These are phyloP conservation scores for Bassia scoparia DNA, from an alignment of 148 eudicot species.

Conservation along the genomic window DNA sequence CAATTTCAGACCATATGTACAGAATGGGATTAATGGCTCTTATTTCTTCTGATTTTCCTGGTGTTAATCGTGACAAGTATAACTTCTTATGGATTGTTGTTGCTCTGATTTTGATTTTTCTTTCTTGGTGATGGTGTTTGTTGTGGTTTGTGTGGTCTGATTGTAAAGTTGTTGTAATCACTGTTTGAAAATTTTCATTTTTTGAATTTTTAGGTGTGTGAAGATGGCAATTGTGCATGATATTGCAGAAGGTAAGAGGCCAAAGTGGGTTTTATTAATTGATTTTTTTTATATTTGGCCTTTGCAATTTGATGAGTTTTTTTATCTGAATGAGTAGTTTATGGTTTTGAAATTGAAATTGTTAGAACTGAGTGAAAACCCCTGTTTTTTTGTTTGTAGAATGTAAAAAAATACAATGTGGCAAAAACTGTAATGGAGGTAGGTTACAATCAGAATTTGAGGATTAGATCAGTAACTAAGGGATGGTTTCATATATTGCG, in stretches of 20 bases:
- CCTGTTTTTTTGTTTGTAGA: neutral
- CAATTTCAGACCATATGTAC: slow-evolving; percentile 94
- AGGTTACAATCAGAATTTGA: neutral
- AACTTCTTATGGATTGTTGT: slow-evolving; percentile 21
- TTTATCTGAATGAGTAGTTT: neutral
- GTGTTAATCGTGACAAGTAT: slow-evolving; percentile 88
- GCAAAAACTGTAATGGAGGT: neutral
- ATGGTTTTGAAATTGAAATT: neutral
- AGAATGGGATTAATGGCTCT: slow-evolving; percentile 96
- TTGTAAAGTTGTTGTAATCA: neutral
- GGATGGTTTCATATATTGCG: neutral
- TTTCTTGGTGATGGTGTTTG: neutral
- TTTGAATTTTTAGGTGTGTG: slow-evolving; percentile 55
- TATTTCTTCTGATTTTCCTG: slow-evolving; percentile 71
- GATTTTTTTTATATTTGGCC: neutral
- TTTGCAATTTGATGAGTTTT: neutral
- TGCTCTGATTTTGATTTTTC: neutral
- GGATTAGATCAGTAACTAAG: neutral
- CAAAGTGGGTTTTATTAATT: too few species aligned
- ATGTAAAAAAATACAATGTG: neutral
- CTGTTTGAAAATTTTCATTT: neutral
- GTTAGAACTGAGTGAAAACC: neutral
- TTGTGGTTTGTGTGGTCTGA: neutral
- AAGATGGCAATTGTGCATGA: slow-evolving; percentile 98
- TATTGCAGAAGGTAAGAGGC: slow-evolving; percentile 77